Conservation (phyloP, 2,329 filamentous ascomycete species). For the Aspergillus tanneri region DNA sequence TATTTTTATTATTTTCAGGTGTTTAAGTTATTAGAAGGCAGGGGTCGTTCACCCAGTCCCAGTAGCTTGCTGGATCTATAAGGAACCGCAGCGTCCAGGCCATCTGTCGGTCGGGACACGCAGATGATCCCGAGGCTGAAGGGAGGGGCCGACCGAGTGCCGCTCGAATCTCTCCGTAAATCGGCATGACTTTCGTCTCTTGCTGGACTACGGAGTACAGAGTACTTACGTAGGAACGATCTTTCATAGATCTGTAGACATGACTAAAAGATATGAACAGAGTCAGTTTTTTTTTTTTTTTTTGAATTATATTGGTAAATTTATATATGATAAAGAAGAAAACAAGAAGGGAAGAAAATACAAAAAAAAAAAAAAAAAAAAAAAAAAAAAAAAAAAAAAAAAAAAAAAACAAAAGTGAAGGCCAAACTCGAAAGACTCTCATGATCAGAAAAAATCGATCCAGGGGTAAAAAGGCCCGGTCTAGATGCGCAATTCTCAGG, state of each 20-base stretch:
- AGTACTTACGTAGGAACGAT: no score
- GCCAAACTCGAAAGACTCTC: conserved; percentile 7
- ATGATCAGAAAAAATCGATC: conserved; percentile 13
- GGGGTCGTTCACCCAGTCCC: no score
- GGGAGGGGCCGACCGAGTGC: conserved; percentile 14
- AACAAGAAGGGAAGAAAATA: not conserved
- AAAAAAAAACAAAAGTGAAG: conserved; percentile 1
- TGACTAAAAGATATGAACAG: no score
- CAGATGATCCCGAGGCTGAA: conserved; percentile 16
- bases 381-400: not conserved
- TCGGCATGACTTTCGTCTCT: conserved; percentile 8
- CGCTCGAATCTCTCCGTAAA: conserved; percentile 24
- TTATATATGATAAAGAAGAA: not conserved
- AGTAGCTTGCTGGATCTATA: no score
- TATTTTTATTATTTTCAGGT: no score
- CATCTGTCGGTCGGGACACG: conserved; percentile 10
- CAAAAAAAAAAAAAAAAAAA: not conserved
- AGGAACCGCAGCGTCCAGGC: not conserved
- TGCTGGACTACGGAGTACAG: not conserved
- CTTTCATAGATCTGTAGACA: no score
- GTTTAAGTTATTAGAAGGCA: no score
- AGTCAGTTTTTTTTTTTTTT: no score
- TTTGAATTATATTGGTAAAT: no score
- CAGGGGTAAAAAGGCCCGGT: conserved; percentile 15
- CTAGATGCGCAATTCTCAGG: conserved; percentile 8